Conservation (phyloP, 768 basidiomycete species). For the Fistulinella prunicolor region DNA sequence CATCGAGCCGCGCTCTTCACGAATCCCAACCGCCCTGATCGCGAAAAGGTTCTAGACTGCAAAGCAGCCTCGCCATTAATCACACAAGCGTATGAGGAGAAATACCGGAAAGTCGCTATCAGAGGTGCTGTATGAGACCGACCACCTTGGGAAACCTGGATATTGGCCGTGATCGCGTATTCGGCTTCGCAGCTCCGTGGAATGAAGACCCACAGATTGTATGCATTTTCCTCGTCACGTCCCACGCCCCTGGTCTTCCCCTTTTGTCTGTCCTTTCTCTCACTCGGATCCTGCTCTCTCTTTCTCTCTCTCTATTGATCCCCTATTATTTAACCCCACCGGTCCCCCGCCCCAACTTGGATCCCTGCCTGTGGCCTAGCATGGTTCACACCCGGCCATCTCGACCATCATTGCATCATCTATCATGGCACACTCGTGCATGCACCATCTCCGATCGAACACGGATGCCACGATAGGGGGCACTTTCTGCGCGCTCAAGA, state of each 20-base stretch:
- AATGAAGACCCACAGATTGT: constrained; percentile 11
- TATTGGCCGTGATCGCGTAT: neutral
- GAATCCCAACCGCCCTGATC: constrained; percentile 60
- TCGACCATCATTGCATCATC: constrained; percentile 5
- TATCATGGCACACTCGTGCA: constrained; percentile 1
- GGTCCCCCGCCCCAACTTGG: constrained; percentile 2
- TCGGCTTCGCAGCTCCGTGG: constrained; percentile 12
- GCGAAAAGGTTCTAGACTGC: constrained; percentile 69
- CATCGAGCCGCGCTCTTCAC: constrained; percentile 68
- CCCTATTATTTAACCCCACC: constrained; percentile 8
- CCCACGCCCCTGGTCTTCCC: constrained; percentile 10
- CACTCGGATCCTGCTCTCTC: constrained; percentile 5
- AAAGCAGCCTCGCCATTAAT: constrained; percentile 57
- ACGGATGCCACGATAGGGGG: neutral
- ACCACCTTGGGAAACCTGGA: constrained; percentile 5
- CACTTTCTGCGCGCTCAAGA: neutral
- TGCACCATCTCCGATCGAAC: constrained; percentile 2
- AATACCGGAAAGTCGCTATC: constrained; percentile 84
- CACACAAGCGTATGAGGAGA: constrained; percentile 66
- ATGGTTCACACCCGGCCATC: constrained; percentile 1
- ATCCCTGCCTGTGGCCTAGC: constrained; percentile 4
- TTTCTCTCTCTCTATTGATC: constrained; percentile 10
- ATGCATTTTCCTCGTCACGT: constrained; percentile 10
- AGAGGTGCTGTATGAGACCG: constrained; percentile 79
- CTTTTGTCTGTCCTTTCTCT: constrained; percentile 13